Evolutionary conservation across 108 stramenopile genomes (phyloP), one percentile per base, ranked within the genome.

Genomic region (Nitzschia putrida): DNA sequence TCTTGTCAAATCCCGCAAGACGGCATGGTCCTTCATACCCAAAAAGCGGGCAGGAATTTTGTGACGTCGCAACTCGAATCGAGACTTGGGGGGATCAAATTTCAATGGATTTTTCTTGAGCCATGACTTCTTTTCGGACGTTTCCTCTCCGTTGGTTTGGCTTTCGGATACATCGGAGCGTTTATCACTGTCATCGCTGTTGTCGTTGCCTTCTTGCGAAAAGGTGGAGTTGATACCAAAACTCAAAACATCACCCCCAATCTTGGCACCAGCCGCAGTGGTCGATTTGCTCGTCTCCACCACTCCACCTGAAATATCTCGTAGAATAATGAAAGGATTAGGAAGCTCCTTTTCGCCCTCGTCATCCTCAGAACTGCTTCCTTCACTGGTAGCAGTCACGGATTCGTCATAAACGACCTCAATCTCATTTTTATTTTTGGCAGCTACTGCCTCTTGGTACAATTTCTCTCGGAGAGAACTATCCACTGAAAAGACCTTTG

Each of bases 11-110:
- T 80, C 85, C 53, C 87, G 75, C 11, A 98, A 69, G 57, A 79
- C 61, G 12, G 90, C 88, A 83, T 98, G 97, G 77, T 98, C 96
- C 60, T 82, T 81, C 11, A 88, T 82, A 25, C 93, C 95, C 22
- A 84, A 83, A 58, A 98, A 98, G 18, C 72, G 80, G 7, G 86
- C 88, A 25, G 90, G 92, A 25, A 92, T 73, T 8, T 87, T 74
- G 61, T 80, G 66, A 14, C 82, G 51, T 51, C 89, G 82, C 44
- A 83, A 79, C 66, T 94, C 90, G 57, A 78, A 91, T 14, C 83
- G 73, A 21, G 90, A 88, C 34, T 71, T 61, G 7, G 90, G 87
- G 21, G 89, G 93, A 59, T 87, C 89, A 66, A 94, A 72, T 34
- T 16, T 38, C 5, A 60, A 37, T 7, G 37, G 37, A 13, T 22